A percentile compares a stretch with the other conserved stretches of the same genome.
phyloP scores from a whole-genome alignment of 345 rosid species.

The Carallia pectinifolia region DNA sequence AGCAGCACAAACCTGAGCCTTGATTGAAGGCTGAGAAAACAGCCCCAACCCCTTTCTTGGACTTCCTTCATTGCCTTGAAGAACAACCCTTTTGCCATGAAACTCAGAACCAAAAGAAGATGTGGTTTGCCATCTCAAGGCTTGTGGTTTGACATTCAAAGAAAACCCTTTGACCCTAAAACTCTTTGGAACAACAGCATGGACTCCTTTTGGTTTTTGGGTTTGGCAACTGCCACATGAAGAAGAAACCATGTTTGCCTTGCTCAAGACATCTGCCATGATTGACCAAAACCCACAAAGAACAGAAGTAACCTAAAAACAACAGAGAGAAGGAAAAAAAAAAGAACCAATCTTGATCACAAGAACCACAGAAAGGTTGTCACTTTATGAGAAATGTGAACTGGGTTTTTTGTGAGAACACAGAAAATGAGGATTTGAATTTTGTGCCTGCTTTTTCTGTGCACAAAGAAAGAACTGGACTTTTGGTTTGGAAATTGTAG shows the following conservation, averaged over 20 bases:
- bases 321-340: neutral
- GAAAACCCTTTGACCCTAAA: slow-evolving; percentile 36
- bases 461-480: too few relatives aligned
- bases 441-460: too few relatives aligned
- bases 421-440: neutral
- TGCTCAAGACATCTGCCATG: slow-evolving; percentile 57
- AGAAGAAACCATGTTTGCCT: slow-evolving; percentile 37
- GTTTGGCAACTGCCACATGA: slow-evolving; percentile 16
- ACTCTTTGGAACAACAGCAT: slow-evolving; percentile 27
- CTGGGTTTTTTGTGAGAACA: neutral
- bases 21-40: slow-evolving; percentile 29
- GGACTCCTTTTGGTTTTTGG: slow-evolving; percentile 25
- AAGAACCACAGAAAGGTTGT: neutral
- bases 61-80: slow-evolving; percentile 27
- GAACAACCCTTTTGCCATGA: slow-evolving; percentile 42
- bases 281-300: slow-evolving; percentile 6
- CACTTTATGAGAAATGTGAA: neutral
- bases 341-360: neutral
- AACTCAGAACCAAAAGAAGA: slow-evolving; percentile 28
- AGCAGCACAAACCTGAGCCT: slow-evolving; percentile 54
- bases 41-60: slow-evolving; percentile 24
- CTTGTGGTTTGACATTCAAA: slow-evolving; percentile 33
- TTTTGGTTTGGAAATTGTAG: too few relatives aligned
- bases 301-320: neutral
- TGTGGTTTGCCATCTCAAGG: slow-evolving; percentile 24